A percentile compares a stretch with the other conserved stretches of the same genome.
These are phyloP conservation scores for Firmiana major DNA, from an alignment of 345 rosid species.

Conservation along the genomic window DNA sequence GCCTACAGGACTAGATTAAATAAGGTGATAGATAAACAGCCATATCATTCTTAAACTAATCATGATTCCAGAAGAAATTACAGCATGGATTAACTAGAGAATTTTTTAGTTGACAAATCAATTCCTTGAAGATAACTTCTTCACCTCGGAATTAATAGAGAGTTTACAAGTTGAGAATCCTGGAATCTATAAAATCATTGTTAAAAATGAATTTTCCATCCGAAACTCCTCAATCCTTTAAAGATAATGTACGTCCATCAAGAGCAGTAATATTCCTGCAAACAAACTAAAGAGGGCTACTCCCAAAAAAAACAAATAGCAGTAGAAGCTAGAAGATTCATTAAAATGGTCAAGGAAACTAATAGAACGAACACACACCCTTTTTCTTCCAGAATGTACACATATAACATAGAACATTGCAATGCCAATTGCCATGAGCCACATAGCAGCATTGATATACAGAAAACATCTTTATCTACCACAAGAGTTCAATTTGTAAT, in stretches of 20 bases:
- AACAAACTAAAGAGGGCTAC: neutral
- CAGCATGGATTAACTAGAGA: neutral
- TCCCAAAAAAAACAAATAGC: neutral
- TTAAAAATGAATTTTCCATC: neutral
- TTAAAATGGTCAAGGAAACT: neutral
- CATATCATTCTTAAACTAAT: neutral
- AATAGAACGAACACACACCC: neutral
- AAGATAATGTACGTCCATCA: neutral
- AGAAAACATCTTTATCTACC: neutral
- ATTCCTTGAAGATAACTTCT: neutral
- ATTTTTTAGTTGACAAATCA: neutral
- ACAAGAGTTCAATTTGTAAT: neutral
- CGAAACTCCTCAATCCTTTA: neutral
- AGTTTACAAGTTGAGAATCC: neutral
- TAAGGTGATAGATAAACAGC: neutral
- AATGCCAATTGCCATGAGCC: neutral
- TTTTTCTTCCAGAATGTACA: neutral
- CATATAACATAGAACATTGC: neutral
- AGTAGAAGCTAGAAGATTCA: neutral
- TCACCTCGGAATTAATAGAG: neutral
- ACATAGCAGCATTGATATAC: neutral
- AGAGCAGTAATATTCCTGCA: neutral
- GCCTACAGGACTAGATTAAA: neutral
- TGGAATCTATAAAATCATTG: neutral
- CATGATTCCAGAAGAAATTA: neutral